Conservation (phyloP, 306 rosid genomes). For the Rosa lucieae region DNA sequence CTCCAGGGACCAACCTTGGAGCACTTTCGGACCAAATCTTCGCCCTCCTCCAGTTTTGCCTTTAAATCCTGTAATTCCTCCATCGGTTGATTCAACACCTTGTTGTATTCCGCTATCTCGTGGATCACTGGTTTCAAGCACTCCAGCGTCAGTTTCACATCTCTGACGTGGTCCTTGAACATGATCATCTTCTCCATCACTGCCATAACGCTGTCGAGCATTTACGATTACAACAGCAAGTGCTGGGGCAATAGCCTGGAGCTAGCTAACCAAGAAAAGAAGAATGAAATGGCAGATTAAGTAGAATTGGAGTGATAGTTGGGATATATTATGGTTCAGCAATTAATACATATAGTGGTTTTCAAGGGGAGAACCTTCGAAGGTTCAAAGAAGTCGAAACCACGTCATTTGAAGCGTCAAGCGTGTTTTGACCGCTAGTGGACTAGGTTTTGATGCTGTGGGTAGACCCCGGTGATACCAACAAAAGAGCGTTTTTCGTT, state of each 20-base stretch:
- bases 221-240: not conserved
- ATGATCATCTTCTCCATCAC: not conserved
- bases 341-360: too few relatives aligned
- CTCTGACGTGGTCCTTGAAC: constrained; percentile 2
- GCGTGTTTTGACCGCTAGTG: too few relatives aligned
- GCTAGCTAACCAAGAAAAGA: not conserved
- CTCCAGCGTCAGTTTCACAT: not conserved
- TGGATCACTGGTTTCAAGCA: not conserved
- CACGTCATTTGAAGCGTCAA: too few relatives aligned
- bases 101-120: constrained; percentile 3
- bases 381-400: too few relatives aligned
- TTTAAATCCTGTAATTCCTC: not conserved
- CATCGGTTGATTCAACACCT: not conserved
- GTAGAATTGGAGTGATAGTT: not conserved
- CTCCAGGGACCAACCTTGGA: not conserved
- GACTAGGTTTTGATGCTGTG: too few relatives aligned
- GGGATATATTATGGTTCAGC: too few relatives aligned
- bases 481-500: too few relatives aligned
- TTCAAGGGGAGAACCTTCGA: too few relatives aligned
- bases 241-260: not conserved
- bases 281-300: not conserved
- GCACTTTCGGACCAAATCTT: not conserved
- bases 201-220: not conserved
- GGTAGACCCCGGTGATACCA: too few relatives aligned
- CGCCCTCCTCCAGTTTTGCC: not conserved